Percentiles rank a stretch among this genome's conserved stretches.
These are phyloP conservation scores for Leptodontidium sp. DNA, from an alignment of 2,329 filamentous ascomycete genomes.

Conservation along the genomic window DNA sequence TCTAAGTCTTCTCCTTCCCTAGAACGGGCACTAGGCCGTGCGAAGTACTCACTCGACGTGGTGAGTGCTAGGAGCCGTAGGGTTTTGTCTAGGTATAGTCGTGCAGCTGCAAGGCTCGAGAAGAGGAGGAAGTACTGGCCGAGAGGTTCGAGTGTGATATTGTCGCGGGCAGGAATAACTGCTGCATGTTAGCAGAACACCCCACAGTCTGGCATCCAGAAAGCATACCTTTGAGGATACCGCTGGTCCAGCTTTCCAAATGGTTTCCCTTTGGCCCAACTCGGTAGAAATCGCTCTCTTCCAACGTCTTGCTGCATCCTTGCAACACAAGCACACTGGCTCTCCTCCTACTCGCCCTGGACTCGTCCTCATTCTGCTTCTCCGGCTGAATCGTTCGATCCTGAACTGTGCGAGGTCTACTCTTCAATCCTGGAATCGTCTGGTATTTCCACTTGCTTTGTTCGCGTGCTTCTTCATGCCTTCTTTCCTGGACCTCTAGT, in stretches of 20 bases:
- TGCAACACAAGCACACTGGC: constrained; percentile 60
- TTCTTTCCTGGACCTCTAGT: constrained; percentile 1
- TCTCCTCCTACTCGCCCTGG: neutral
- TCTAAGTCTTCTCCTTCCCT: constrained; percentile 57
- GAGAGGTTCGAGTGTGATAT: constrained; percentile 66
- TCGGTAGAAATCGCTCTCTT: constrained; percentile 75
- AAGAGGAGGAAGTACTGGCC: constrained; percentile 77
- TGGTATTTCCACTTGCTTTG: constrained; percentile 12
- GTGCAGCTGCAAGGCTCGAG: constrained; percentile 63
- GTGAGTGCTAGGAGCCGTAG: constrained; percentile 54
- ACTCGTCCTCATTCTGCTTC: neutral
- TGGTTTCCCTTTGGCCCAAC: constrained; percentile 68
- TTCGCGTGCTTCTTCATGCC: constrained; percentile 4
- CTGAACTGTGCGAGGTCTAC: neutral
- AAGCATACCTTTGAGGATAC: constrained; percentile 62
- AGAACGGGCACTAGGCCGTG: constrained; percentile 52
- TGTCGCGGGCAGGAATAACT: constrained; percentile 68
- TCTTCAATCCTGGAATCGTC: constrained; percentile 16
- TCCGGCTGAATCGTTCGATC: too few relatives aligned
- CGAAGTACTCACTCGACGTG: constrained; percentile 43
- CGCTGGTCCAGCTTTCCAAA: constrained; percentile 72
- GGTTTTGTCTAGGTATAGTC: constrained; percentile 66
- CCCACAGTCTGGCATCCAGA: neutral
- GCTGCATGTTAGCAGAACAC: constrained; percentile 16
- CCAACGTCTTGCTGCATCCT: constrained; percentile 65